phyloP scores from a whole-genome alignment of 176 grass and related monocot genomes.

The Saccharum officinarum region DNA sequence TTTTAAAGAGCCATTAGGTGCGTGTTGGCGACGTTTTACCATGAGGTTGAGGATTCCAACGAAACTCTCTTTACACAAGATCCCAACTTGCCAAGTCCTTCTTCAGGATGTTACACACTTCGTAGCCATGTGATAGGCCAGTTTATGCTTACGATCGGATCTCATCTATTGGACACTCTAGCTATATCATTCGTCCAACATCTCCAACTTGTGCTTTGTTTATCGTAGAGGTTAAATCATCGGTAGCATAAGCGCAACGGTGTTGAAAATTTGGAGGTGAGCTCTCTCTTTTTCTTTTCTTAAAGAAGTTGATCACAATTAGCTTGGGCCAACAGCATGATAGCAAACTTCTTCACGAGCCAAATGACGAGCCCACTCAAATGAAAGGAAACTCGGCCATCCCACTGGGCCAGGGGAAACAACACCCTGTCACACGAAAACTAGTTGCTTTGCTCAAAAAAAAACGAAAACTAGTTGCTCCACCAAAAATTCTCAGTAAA shows the following conservation, averaged over 20 bases:
- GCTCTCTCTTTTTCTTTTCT: background rate
- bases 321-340: background rate
- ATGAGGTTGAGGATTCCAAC: conserved; percentile 20
- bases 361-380: background rate
- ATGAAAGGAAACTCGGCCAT: background rate
- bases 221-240: background rate
- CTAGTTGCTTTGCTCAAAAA: no score
- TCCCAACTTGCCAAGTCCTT: background rate
- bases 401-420: background rate
- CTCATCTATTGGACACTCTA: background rate
- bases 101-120: background rate
- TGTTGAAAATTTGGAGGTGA: background rate
- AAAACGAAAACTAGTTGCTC: no score
- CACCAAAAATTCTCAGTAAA: no score
- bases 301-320: background rate
- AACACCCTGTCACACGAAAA: background rate
- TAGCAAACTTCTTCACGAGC: background rate
- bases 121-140: conserved; percentile 7
- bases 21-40: conserved; percentile 15
- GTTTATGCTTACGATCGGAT: background rate
- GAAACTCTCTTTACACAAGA: background rate
- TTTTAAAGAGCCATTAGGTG: background rate
- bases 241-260: background rate
- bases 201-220: conserved; percentile 35
- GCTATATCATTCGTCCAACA: background rate